phyloP scores from a whole-genome alignment of 1,139 yeast species.

The Taphrina deformans region DNA sequence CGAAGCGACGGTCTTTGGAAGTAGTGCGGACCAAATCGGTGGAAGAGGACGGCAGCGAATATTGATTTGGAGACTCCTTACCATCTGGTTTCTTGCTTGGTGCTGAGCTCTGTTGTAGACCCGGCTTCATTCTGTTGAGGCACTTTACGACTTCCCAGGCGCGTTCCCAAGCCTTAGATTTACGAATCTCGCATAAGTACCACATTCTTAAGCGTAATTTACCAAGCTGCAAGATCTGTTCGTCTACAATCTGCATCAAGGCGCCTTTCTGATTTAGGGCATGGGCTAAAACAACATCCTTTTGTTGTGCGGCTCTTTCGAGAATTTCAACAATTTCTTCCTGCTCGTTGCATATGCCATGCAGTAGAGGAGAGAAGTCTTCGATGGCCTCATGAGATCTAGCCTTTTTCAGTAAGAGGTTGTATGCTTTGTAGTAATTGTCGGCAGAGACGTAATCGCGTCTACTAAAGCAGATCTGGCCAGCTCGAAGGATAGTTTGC shows the following conservation, averaged over 20 bases:
- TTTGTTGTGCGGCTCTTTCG: background rate
- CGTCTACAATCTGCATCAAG: slow-evolving; percentile 12
- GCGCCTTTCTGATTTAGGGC: background rate
- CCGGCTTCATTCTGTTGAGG: slow-evolving; percentile 8
- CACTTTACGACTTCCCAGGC: slow-evolving; percentile 29
- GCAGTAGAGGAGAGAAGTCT: slow-evolving; percentile 22
- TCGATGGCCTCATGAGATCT: slow-evolving; percentile 9
- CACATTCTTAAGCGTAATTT: slow-evolving; percentile 28
- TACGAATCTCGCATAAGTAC: slow-evolving; percentile 24
- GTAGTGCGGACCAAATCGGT: background rate
- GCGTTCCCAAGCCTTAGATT: slow-evolving; percentile 20
- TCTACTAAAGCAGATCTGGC: background rate
- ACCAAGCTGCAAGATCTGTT: slow-evolving; percentile 9
- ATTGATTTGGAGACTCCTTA: background rate
- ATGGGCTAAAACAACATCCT: background rate
- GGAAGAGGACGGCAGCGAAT: background rate
- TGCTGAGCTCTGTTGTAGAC: background rate
- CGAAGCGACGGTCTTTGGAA: slow-evolving; percentile 8
- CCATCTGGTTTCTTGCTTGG: background rate
- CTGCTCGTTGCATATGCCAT: background rate
- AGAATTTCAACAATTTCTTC: background rate
- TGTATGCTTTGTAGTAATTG: slow-evolving; percentile 11
- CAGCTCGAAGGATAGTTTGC: slow-evolving; percentile 1
- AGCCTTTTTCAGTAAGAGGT: background rate
- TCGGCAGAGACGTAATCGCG: slow-evolving; percentile 10